These are phyloP conservation scores for Aspergillus sp. DNA, from an alignment of 2,329 filamentous ascomycete species.

Conservation along the genomic window DNA sequence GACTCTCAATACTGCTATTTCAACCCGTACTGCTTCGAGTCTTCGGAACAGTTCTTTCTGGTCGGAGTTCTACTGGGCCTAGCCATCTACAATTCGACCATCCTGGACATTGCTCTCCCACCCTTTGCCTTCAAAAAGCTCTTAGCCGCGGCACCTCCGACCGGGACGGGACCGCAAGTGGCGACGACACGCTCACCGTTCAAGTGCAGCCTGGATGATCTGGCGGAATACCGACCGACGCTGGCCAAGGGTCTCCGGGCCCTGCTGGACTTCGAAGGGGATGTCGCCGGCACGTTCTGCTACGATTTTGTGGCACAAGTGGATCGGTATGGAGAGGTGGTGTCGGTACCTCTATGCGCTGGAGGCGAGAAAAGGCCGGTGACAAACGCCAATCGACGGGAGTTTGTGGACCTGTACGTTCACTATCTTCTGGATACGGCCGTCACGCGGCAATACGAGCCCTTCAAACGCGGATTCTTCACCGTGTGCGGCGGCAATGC, in stretches of 20 bases:
- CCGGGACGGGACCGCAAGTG: conserved; percentile 52
- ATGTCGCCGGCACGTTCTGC: conserved; percentile 77
- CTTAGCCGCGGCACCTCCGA: conserved; percentile 70
- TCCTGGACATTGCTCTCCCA: conserved; percentile 82
- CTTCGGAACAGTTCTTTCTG: conserved; percentile 86
- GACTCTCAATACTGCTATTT: conserved; percentile 92
- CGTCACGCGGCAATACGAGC: conserved; percentile 81
- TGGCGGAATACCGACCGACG: conserved; percentile 76
- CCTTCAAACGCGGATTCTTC: conserved; percentile 91
- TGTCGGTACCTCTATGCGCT: conserved; percentile 68
- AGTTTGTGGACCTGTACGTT: conserved; percentile 85
- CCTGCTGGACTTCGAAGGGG: conserved; percentile 78
- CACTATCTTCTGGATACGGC: conserved; percentile 75
- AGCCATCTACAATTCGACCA: conserved; percentile 93
- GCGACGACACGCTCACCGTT: conserved; percentile 59
- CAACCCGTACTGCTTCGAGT: conserved; percentile 85
- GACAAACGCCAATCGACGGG: conserved; percentile 78
- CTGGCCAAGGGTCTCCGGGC: conserved; percentile 74
- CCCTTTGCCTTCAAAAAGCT: conserved; percentile 89
- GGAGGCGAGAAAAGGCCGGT: conserved; percentile 73
- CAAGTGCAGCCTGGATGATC: conserved; percentile 75
- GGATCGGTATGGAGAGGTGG: conserved; percentile 71
- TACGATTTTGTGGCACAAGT: conserved; percentile 77
- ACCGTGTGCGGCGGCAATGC: conserved; percentile 89
- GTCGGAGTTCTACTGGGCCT: conserved; percentile 84